Evolutionary conservation across 2,329 filamentous ascomycete species (phyloP), one percentile per base, ranked within the genome.

Genomic region (Aschersonia sp.): DNA sequence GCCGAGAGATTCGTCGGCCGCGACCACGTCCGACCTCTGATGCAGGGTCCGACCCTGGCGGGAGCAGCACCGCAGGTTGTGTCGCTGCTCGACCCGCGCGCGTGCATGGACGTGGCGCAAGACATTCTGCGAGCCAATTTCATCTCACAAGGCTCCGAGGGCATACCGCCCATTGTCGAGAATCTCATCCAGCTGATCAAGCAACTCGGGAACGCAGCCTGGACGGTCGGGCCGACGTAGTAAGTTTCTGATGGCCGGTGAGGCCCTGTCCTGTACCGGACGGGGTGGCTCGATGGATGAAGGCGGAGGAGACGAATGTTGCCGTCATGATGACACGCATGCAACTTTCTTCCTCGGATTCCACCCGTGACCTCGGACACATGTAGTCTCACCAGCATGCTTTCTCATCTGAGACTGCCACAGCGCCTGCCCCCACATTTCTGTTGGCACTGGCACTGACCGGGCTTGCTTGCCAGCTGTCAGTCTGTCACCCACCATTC

Each of bases 171-270:
- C 1, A 69, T 87, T 43, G 80, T 85, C 1, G 80, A 84, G 54
- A 85, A 85, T 51, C 59, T 86, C 45, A 74, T 79, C 44, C 71
- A 78, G 44, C 62, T 86, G 53, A 74, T 86, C 55, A 73, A 73
- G 52, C 78, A 80, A 52, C 60, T 85, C 47, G 73, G 74, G 4
- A 68, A 70, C 53, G 73, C 74, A 4, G 71, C 73, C 2, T 64
- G 62, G 61, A 60, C 59, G 10, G 62, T 64, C 10, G 63, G 63
- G 5, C 40, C 65, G 44, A 58, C 60, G 10, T 65, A 45, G 53
- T 29, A 6, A 9, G 28, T 12, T 38, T 38, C 35, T 38, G 35
- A 38, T 38, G 12, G 35, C 20, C 20, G 20, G 20, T 1, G 20
- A 20, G 20, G 20, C 20, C 20, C 20, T 20, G 20, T 20, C 20